Evolutionary conservation across 345 rosid species (phyloP).

Genomic region (Aquilaria yunnanensis): DNA sequence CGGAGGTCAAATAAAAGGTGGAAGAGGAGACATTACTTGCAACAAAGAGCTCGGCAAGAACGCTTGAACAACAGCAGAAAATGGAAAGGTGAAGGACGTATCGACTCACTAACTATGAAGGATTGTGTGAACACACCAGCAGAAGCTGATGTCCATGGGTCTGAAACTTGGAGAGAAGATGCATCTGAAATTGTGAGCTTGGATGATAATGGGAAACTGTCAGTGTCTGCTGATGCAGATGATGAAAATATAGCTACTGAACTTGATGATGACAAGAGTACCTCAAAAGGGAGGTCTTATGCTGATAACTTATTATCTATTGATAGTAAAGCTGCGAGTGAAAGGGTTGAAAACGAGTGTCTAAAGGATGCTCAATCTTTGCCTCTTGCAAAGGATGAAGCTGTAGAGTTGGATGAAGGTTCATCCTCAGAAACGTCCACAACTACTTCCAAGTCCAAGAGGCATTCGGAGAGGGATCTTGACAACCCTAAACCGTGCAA

Average conservation of each 20-base stretch:
- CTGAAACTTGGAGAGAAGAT: constrained; percentile 28
- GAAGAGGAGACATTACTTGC: constrained; percentile 77
- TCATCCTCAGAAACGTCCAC: constrained; percentile 37
- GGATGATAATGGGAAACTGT: constrained; percentile 32
- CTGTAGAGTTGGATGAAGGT: constrained; percentile 33
- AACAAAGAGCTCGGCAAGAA: constrained; percentile 89
- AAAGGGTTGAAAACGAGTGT: constrained; percentile 24
- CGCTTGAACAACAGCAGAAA: constrained; percentile 85
- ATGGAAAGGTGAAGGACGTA: constrained; percentile 78
- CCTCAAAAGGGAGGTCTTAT: constrained; percentile 22
- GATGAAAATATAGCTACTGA: constrained; percentile 25
- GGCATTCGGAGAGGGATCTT: constrained; percentile 63
- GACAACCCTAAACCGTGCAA: constrained; percentile 94
- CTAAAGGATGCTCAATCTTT: constrained; percentile 33
- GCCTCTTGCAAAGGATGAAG: constrained; percentile 25
- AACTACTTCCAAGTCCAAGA: constrained; percentile 43
- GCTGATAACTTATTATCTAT: constrained; percentile 25
- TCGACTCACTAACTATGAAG: constrained; percentile 28
- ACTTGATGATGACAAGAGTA: constrained; percentile 34
- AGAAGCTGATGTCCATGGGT: constrained; percentile 17
- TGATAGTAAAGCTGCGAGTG: constrained; percentile 19
- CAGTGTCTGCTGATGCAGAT: constrained; percentile 27
- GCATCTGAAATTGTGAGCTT: constrained; percentile 29
- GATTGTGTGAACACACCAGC: constrained; percentile 24
- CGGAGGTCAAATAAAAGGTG: constrained; percentile 76